Evolutionary conservation across 2,329 filamentous ascomycete species (phyloP).

Genomic region (Exophiala mesophila): DNA sequence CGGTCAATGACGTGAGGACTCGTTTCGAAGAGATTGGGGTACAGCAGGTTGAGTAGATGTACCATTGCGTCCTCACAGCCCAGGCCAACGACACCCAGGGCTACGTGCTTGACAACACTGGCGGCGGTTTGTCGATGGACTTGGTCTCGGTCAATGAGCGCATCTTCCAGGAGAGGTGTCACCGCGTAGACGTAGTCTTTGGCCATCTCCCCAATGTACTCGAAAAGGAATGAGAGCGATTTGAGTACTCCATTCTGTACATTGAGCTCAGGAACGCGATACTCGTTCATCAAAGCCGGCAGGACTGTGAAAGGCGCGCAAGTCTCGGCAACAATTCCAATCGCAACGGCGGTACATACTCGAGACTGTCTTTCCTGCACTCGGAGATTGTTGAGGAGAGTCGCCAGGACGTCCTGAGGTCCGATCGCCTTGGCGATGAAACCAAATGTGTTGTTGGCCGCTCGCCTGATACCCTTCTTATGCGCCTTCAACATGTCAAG

Average conservation of each 20-base stretch:
- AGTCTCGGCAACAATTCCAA: slow-evolving; percentile 96
- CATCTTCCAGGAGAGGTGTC: slow-evolving; percentile 90
- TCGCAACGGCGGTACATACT: slow-evolving; percentile 96
- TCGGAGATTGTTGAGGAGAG: slow-evolving; percentile 89
- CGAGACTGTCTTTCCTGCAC: slow-evolving; percentile 97
- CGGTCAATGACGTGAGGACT: slow-evolving; percentile 97
- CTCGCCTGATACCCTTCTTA: slow-evolving; percentile 97
- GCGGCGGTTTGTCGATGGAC: slow-evolving; percentile 96
- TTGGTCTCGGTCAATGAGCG: slow-evolving; percentile 94
- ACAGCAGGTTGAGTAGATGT: slow-evolving; percentile 90
- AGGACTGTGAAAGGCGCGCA: slow-evolving; percentile 97
- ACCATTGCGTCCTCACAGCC: slow-evolving; percentile 99
- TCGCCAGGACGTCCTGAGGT: slow-evolving; percentile 93
- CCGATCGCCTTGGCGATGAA: slow-evolving; percentile 99
- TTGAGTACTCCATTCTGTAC: slow-evolving; percentile 99
- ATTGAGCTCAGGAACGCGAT: slow-evolving; percentile 95
- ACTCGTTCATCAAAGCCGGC: slow-evolving; percentile 99
- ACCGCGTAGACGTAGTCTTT: slow-evolving; percentile 99
- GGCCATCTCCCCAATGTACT: slow-evolving; percentile 99
- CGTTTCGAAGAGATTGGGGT: slow-evolving; percentile 96
- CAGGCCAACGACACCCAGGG: slow-evolving; percentile 91
- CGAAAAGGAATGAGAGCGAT: slow-evolving; percentile 92
- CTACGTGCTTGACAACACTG: slow-evolving; percentile 95
- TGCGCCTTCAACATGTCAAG: slow-evolving; percentile 99
- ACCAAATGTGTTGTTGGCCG: slow-evolving; percentile 98